Conservation (phyloP, 2,329 filamentous ascomycete species). For the Beauveria scarabaeidicola region DNA sequence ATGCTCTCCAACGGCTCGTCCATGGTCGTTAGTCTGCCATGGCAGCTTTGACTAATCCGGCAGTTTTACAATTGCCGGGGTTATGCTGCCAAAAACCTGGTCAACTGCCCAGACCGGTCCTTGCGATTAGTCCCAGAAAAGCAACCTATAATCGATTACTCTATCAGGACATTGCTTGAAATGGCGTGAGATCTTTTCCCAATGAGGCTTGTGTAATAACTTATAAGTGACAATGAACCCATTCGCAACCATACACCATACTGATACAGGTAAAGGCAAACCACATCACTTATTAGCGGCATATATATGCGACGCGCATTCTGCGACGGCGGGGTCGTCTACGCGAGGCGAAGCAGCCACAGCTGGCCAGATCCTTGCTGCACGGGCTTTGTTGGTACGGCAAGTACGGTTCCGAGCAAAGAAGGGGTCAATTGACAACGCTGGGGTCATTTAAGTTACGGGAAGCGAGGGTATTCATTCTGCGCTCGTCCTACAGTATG, state of each 20-base stretch:
- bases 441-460: neutral
- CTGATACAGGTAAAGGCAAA: neutral
- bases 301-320: neutral
- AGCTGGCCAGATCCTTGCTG: neutral
- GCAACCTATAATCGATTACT: too few relatives aligned
- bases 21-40: neutral
- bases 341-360: constrained; percentile 6
- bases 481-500: neutral
- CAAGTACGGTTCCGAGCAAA: neutral
- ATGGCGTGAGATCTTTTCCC: neutral
- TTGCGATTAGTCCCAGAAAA: neutral
- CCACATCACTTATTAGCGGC: neutral
- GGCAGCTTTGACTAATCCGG: too few relatives aligned
- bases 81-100: neutral
- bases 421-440: neutral
- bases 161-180: too few relatives aligned
- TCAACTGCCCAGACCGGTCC: neutral
- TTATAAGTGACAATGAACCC: neutral
- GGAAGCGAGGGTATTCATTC: neutral
- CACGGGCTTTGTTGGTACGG: neutral
- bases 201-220: neutral
- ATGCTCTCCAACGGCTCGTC: neutral
- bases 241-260: neutral
- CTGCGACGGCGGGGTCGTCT: neutral
- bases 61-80: neutral